Base-by-base conservation (phyloP, 192 early-diverging fungal genomes). In the Coemansia sp. region DNA sequence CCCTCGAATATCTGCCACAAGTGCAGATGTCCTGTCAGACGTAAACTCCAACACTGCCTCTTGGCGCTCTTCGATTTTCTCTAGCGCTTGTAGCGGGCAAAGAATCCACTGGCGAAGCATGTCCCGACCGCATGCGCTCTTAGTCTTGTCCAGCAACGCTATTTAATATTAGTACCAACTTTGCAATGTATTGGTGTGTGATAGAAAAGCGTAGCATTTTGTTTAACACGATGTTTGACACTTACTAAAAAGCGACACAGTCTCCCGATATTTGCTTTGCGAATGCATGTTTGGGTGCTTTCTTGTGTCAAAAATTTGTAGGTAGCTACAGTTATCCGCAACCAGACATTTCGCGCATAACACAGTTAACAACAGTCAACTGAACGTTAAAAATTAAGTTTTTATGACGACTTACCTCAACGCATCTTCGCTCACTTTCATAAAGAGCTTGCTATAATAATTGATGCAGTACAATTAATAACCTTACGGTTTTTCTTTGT, bases 281-380 rank as follows among this genome's bases (percentile, higher is more conserved):
- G 68, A 82, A 62, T 91, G 89, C 82, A 91, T 89, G 54, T 86
- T 92, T n/a, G 93, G 92, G 54, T 95, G 93, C 1, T 82, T 65
- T 51, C 89, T 87, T 22, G 84, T 68, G 35, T 87, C 80, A 59
- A 95, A 92, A 12, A 95, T 83, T 46, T 88, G 84, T 5, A 95
- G 67, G 10, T 92, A 92, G n/a, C 89, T 92, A 56, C 33, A 14
- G 2, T 2, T n/a, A 21, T 22, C 9, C n/a, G n/a, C n/a, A n/a
- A n/a, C n/a, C n/a, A n/a, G n/a, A n/a, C n/a, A n/a, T n/a, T n/a
- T n/a, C n/a, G n/a, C n/a, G n/a, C n/a, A n/a, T n/a, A n/a, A n/a
- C n/a, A n/a, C n/a, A n/a, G n/a, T n/a, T n/a, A n/a, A n/a, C n/a
- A n/a, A n/a, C n/a, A n/a, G n/a, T n/a, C n/a, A n/a, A n/a, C n/a